These are phyloP conservation scores for Phylloporus rhodoxanthus DNA, from an alignment of 768 basidiomycete genomes.

Conservation along the genomic window DNA sequence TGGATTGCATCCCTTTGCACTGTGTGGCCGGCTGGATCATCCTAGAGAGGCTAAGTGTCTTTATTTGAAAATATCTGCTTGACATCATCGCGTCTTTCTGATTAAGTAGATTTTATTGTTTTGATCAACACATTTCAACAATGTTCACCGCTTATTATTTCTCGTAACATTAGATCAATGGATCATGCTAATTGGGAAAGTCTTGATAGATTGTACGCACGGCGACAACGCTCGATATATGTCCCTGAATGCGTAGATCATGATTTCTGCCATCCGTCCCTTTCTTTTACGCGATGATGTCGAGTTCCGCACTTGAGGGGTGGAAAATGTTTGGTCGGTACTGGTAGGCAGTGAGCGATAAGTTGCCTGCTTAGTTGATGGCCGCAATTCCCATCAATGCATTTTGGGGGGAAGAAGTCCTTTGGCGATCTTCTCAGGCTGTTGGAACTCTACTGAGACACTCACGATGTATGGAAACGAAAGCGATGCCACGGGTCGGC, in stretches of 20 bases:
- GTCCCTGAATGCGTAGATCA: too few relatives aligned
- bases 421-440: not conserved
- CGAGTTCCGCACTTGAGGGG: too few relatives aligned
- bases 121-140: not conserved
- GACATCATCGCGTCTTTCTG: not conserved
- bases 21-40: not conserved
- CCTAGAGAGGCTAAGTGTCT: not conserved
- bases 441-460: too few relatives aligned
- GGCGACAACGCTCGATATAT: too few relatives aligned
- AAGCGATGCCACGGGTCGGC: too few relatives aligned
- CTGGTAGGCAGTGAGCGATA: not conserved
- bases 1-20: not conserved
- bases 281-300: too few relatives aligned
- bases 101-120: not conserved
- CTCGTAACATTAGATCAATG: not conserved
- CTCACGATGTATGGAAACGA: too few relatives aligned
- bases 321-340: not conserved
- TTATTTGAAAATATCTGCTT: not conserved
- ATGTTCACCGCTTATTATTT: not conserved
- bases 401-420: not conserved
- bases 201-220: not conserved
- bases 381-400: not conserved
- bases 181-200: too few relatives aligned
- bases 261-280: too few relatives aligned
- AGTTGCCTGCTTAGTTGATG: too few relatives aligned